Evolutionary conservation across 495 filamentous ascomycete genomes (phyloP), one percentile per base, ranked within the genome.

Genomic region (Penicillium dipodomyicola): DNA sequence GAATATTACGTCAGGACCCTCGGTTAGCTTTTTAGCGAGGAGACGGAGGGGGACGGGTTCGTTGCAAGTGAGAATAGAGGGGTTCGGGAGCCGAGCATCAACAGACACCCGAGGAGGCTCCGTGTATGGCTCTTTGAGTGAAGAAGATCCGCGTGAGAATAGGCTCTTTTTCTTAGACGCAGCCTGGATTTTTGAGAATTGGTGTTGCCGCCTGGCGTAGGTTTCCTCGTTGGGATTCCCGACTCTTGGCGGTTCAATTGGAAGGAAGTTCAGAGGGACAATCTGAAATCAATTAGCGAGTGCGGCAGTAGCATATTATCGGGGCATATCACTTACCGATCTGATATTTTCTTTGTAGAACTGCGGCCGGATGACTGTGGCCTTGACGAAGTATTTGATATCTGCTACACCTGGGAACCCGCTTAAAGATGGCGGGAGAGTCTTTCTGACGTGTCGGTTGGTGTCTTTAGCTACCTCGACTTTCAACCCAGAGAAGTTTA

Each of bases 301-400:
- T 27, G 33, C 11, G 23, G 10, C 17, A 5, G 40, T 50, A 29
- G 10, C 20, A 20, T 39, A 29, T 25, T 20, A 20, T 59, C 49
- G 1, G 30, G 25, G 59, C 19, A 49, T 48, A 20, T 39, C 46
- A 62, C 81, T 42, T 71, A 86, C 81, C 33, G 77, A 71, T 61
- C 91, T 77, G 69, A 89, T 87, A 63, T 96, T 96, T 71, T 93
- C 90, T 65, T 90, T 89, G 69, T 90, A 93, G 58, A 95, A 82
- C 22, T 87, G 82, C 0, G 89, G 89, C 27, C 92, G 79, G 55
- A 89, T 84, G 2, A 97, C 84, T 0, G 94, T 98, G 12, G 85
- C 91, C 67, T 98, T 98, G 57, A 97, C 78, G 59, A 88, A 97
- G 68, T 98, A 98, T 61, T 84, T 83, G 53, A 98, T 93, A 69